Evolutionary conservation across 2,329 filamentous ascomycete species (phyloP).

Genomic region (Xylaria sp.): DNA sequence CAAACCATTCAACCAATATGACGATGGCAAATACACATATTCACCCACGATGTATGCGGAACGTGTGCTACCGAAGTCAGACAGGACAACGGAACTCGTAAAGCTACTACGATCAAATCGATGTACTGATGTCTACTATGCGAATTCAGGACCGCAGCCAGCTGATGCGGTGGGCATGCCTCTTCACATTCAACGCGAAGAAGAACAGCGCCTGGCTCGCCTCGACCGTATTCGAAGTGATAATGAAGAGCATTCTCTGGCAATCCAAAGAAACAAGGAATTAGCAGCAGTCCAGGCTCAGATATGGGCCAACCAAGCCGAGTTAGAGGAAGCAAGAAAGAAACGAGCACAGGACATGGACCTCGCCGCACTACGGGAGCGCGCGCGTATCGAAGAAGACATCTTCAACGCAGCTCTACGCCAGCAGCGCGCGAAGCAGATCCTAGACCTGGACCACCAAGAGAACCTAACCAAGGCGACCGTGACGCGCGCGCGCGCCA

Average conservation of each 20-base stretch:
- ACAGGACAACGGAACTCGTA: slow-evolving; percentile 56
- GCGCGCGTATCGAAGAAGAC: slow-evolving; percentile 59
- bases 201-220: slow-evolving; percentile 61
- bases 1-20: slow-evolving; percentile 66
- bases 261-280: slow-evolving; percentile 61
- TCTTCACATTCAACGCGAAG: slow-evolving; percentile 58
- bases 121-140: slow-evolving; percentile 64
- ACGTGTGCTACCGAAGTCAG: slow-evolving; percentile 56
- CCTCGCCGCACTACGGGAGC: slow-evolving; percentile 55
- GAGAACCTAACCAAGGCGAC: slow-evolving; percentile 58
- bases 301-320: slow-evolving; percentile 59
- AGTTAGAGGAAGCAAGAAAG: slow-evolving; percentile 63
- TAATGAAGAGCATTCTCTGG: slow-evolving; percentile 59
- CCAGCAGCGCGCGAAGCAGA: slow-evolving; percentile 51
- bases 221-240: slow-evolving; percentile 58
- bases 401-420: slow-evolving; percentile 52
- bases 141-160: slow-evolving; percentile 63
- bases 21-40: slow-evolving; percentile 64
- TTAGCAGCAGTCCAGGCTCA: slow-evolving; percentile 62
- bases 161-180: slow-evolving; percentile 64
- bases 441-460: slow-evolving; percentile 57
- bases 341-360: slow-evolving; percentile 59
- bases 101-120: slow-evolving; percentile 62
- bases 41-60: slow-evolving; percentile 72
- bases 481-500: slow-evolving; percentile 54